Evolutionary conservation across 2,329 filamentous ascomycete genomes (phyloP).

Genomic region (Neofusicoccum parvum): DNA sequence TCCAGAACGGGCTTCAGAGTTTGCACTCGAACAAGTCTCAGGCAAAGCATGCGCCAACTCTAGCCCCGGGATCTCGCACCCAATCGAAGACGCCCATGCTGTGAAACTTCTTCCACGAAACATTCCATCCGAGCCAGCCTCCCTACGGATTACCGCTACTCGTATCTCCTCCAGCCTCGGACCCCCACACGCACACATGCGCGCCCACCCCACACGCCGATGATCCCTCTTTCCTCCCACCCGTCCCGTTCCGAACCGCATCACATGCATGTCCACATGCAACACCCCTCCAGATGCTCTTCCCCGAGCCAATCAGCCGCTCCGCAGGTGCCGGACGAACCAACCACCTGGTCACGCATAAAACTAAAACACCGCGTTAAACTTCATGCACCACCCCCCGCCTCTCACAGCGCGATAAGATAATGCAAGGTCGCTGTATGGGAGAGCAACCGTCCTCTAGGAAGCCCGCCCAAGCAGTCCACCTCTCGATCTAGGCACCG

Average conservation of each 20-base stretch:
- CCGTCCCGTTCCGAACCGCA: conserved; percentile 14
- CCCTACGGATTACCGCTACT: too few species aligned
- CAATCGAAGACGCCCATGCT: neutral
- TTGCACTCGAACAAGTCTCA: neutral
- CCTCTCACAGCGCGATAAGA: neutral
- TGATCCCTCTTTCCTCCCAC: neutral
- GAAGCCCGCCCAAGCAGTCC: too few species aligned
- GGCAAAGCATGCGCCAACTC: neutral
- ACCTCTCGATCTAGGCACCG: too few species aligned
- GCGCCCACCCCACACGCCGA: neutral
- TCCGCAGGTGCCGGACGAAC: neutral
- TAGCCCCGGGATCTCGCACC: neutral
- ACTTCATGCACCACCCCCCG: neutral
- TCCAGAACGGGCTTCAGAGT: neutral
- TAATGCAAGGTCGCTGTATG: neutral
- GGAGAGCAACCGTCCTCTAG: too few species aligned
- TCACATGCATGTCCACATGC: conserved; percentile 10
- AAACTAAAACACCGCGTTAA: neutral
- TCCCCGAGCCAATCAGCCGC: neutral
- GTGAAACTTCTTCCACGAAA: neutral
- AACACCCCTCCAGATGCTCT: neutral
- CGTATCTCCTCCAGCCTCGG: neutral
- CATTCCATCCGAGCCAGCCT: neutral
- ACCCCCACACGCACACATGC: neutral
- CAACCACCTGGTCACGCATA: neutral